Conservation (phyloP, 805 yeast species). For the Cyberlindnera sargentensis region DNA sequence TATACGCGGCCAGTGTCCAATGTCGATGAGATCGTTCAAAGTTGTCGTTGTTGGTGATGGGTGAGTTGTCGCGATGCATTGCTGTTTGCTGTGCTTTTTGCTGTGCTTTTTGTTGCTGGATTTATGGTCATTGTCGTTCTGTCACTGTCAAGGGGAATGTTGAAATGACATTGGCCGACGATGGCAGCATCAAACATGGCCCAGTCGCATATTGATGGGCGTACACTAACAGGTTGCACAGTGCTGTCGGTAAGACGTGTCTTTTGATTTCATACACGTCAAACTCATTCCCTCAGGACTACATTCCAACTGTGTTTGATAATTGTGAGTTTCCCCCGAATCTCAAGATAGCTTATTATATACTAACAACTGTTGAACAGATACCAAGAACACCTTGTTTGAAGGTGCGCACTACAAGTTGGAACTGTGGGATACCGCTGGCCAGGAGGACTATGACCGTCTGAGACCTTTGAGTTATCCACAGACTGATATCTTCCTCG, state of each 20-base stretch:
- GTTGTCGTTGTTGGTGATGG: slow-evolving; percentile 95
- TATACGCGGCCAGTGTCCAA: too few species aligned
- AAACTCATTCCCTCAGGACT: slow-evolving; percentile 87
- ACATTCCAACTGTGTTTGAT: slow-evolving; percentile 91
- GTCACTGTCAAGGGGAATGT: too few species aligned
- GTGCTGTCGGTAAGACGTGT: slow-evolving; percentile 93
- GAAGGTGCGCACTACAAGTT: slow-evolving; percentile 77
- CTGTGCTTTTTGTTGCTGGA: too few species aligned
- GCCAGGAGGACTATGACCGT: slow-evolving; percentile 88
- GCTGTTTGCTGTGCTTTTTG: neutral
- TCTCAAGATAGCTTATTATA: too few species aligned
- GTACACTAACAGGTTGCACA: slow-evolving; percentile 8
- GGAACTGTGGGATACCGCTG: slow-evolving; percentile 95
- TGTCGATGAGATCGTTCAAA: slow-evolving; percentile 71
- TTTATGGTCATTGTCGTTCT: too few species aligned
- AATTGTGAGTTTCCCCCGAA: slow-evolving; percentile 34
- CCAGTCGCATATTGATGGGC: too few species aligned
- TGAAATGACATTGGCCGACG: too few species aligned
- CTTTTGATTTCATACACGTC: slow-evolving; percentile 83
- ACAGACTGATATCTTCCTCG: slow-evolving; percentile 81
- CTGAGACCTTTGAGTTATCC: slow-evolving; percentile 87
- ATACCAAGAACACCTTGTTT: slow-evolving; percentile 77
- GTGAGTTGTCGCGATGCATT: slow-evolving; percentile 23
- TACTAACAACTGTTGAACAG: slow-evolving; percentile 1
- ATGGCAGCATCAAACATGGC: too few species aligned